Base-by-base conservation (phyloP, 2,329 filamentous ascomycete genomes). In the Cadophora gregata region DNA sequence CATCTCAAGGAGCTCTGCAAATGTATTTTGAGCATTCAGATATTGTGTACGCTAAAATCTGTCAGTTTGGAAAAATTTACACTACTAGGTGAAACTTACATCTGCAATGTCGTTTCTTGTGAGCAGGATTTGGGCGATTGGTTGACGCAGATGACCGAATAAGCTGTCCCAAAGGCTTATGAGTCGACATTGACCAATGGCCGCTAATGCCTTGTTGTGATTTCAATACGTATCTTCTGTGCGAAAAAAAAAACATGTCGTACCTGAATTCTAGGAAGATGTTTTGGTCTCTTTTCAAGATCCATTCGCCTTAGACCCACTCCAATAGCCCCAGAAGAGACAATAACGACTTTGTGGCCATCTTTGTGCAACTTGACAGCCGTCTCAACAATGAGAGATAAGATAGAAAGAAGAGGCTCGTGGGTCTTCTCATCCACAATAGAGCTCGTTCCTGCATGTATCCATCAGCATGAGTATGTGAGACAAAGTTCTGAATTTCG, bases 51-150 rank as follows among this genome's bases (percentile, higher is more conserved):
- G 90, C 88, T 93, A 38, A 68, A 10, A 19, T 21, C 19, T 38
- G 69, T 70, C 14, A 62, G 29, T 27, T 31, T 59, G 27, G 50
- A n/a, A 38, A 24, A 16, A 21, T 74, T 66, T 59, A 10, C 14
- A 48, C 16, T 45, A 25, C 62, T 47, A 55, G 59, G 47, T 63
- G 50, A 2, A 19, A 79, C 86, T 80, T 83, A 93, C 91, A 81
- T 98, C 95, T 53, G 94, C 93, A 79, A 99, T 99, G 77, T 99
- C 96, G 77, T 95, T 97, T 74, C 96, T 86, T 4, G 96, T 98
- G 72, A 99, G 84, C 36, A 99, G 84, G 73, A 99, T 95, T 81
- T 99, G 96, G 24, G 96, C 94, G 73, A 99, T 90, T 1, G 95
- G 94, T 80, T 98, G 93, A 67, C 89, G 86, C 68, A 97, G 84